Conservation (phyloP, 2,329 filamentous ascomycete genomes). For the Mycosphaerella arachidis region DNA sequence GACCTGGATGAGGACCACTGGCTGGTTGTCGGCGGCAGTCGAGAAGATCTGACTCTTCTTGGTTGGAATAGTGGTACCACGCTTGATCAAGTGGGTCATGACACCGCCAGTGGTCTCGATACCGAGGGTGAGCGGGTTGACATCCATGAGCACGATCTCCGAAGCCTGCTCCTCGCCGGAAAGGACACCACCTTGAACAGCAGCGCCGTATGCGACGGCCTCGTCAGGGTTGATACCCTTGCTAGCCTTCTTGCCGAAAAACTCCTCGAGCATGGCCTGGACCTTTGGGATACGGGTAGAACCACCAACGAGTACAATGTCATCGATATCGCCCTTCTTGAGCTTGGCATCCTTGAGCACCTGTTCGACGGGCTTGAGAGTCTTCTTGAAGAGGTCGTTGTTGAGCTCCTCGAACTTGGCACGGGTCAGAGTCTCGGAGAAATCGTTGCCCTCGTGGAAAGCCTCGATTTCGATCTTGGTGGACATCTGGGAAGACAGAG, state of each 20-base stretch:
- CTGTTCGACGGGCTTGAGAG: constrained; percentile 96
- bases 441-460: constrained; percentile 94
- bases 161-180: constrained; percentile 85
- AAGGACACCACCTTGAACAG: constrained; percentile 93
- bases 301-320: constrained; percentile 96
- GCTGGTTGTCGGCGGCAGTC: constrained; percentile 96
- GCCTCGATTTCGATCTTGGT: constrained; percentile 75
- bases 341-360: constrained; percentile 97
- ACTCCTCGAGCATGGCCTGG: constrained; percentile 89
- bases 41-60: constrained; percentile 99
- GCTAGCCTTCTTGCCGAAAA: constrained; percentile 95
- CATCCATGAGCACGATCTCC: constrained; percentile 90
- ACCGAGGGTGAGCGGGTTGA: constrained; percentile 93
- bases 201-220: constrained; percentile 95
- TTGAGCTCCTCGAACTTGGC: constrained; percentile 99
- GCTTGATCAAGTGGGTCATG: constrained; percentile 97
- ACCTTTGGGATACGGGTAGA: constrained; percentile 99
- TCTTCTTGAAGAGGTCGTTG: constrained; percentile 99
- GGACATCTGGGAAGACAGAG: constrained; percentile 54
- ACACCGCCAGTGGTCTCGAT: constrained; percentile 98
- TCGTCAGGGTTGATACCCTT: constrained; percentile 99
- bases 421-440: constrained; percentile 95
- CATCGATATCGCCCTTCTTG: constrained; percentile 90
- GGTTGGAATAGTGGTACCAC: constrained; percentile 97
- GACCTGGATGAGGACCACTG: constrained; percentile 97